A percentile compares a stretch with the other conserved stretches of the same genome.
Evolutionary conservation across 371 early-diverging fungal species (phyloP).

Genomic region (Rhizopus arrhizus): DNA sequence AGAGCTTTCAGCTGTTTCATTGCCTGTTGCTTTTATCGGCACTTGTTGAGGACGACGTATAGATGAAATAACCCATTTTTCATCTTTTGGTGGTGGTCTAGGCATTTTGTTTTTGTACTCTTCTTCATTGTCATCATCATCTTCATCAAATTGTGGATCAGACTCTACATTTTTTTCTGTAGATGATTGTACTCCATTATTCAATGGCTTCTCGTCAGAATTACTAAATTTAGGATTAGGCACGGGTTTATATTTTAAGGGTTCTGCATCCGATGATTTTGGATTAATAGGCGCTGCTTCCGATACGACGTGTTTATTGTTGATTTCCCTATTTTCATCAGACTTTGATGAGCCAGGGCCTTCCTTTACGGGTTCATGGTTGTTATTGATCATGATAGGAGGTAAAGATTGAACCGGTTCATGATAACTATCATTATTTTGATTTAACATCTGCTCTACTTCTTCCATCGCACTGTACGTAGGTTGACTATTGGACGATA

Average conservation of each 20-base stretch:
- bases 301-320: background rate
- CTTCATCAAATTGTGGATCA: background rate
- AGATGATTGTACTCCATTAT: background rate
- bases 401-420: slow-evolving; percentile 2
- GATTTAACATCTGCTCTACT: slow-evolving; percentile 27
- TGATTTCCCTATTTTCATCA: too few species aligned
- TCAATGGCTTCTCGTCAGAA: background rate
- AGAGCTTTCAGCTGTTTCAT: background rate
- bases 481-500: slow-evolving; percentile 3
- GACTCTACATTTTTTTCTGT: background rate
- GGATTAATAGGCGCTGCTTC: background rate
- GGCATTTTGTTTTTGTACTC: slow-evolving; percentile 22
- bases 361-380: too few species aligned
- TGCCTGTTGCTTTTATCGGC: slow-evolving; percentile 32
- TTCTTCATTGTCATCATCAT: slow-evolving; percentile 24
- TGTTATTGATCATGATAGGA: slow-evolving; percentile 8
- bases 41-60: slow-evolving; percentile 52
- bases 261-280: background rate
- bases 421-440: background rate
- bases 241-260: slow-evolving; percentile 20
- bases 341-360: too few species aligned
- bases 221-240: slow-evolving; percentile 15
- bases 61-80: slow-evolving; percentile 56
- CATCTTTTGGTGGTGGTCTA: slow-evolving; percentile 42
- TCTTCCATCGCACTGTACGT: slow-evolving; percentile 25